Percentiles rank a stretch among this genome's conserved stretches.
Evolutionary conservation across 2,329 filamentous ascomycete species (phyloP).

Genomic region (Aphanocladium album): DNA sequence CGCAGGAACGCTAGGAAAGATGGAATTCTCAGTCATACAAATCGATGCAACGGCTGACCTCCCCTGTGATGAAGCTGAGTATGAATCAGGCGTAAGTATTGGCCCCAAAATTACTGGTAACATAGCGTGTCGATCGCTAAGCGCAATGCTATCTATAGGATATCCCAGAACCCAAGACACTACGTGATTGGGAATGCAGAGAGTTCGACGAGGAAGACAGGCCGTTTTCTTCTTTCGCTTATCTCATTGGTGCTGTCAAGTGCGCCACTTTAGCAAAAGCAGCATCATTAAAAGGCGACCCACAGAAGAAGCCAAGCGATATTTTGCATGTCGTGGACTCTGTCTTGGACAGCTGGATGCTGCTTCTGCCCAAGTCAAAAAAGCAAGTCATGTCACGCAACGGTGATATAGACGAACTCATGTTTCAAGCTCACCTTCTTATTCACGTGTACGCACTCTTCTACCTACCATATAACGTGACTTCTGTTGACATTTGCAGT

Average conservation of each 20-base stretch:
- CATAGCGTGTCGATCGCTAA: background rate
- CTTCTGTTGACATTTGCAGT: conserved; percentile 19
- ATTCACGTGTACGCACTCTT: conserved; percentile 22
- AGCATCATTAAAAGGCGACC: conserved; percentile 17
- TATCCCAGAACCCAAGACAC: conserved; percentile 33
- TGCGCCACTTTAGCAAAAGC: conserved; percentile 23
- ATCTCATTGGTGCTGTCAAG: conserved; percentile 60
- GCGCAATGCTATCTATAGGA: background rate
- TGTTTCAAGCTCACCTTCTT: conserved; percentile 25
- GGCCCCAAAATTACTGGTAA: no score
- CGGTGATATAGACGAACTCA: conserved; percentile 26
- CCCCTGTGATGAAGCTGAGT: conserved; percentile 60
- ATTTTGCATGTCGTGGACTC: conserved; percentile 31
- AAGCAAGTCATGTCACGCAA: conserved; percentile 26
- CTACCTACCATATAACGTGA: background rate
- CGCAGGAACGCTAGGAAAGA: conserved; percentile 24
- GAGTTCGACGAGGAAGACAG: conserved; percentile 50
- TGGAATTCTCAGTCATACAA: conserved; percentile 25
- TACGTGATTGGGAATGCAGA: conserved; percentile 57
- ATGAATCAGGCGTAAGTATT: conserved; percentile 35
- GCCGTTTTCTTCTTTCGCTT: conserved; percentile 61
- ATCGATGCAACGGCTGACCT: conserved; percentile 52
- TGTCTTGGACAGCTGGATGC: conserved; percentile 32
- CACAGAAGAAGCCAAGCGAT: conserved; percentile 21
- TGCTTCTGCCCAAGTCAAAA: conserved; percentile 30